Percentiles rank a stretch among this genome's conserved stretches.
Evolutionary conservation across 176 grass and related monocot species (phyloP).

Genomic region (Puccinellia tenuiflora): DNA sequence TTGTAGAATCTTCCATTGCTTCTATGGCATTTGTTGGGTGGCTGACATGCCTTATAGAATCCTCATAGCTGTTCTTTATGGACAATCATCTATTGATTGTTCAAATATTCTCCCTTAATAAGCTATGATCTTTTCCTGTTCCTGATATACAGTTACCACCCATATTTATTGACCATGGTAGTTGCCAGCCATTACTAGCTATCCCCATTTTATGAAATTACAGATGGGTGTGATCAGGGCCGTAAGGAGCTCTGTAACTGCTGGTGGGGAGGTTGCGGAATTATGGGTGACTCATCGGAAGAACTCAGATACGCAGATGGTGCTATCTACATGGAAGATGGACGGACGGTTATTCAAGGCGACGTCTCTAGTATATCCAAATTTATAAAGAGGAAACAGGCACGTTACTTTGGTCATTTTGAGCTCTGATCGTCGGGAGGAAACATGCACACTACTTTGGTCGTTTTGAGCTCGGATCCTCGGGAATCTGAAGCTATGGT

Average conservation of each 20-base stretch:
- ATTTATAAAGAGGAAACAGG: conserved; percentile 81
- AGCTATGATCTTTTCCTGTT: neutral
- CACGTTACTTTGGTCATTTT: conserved; percentile 47
- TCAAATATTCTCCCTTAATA: neutral
- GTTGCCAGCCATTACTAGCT: neutral
- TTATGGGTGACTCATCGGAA: conserved; percentile 98
- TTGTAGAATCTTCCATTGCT: neutral
- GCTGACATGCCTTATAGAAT: neutral
- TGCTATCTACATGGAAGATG: conserved; percentile 96
- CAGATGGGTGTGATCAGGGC: conserved; percentile 88
- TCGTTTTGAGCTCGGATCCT: conserved; percentile 53
- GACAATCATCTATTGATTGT: neutral
- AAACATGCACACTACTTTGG: conserved; percentile 56
- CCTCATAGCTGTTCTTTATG: neutral
- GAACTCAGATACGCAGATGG: conserved; percentile 93
- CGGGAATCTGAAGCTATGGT: neutral
- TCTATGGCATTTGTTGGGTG: neutral
- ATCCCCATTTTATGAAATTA: conserved; percentile 7
- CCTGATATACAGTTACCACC: neutral
- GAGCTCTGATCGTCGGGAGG: conserved; percentile 55
- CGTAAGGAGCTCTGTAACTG: conserved; percentile 68
- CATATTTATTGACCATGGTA: neutral
- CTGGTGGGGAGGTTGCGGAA: conserved; percentile 59
- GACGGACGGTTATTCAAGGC: conserved; percentile 64
- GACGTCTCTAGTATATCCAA: conserved; percentile 46